Conservation (phyloP, 2,329 filamentous ascomycete genomes). For the Arthrobotrys sinensis region DNA sequence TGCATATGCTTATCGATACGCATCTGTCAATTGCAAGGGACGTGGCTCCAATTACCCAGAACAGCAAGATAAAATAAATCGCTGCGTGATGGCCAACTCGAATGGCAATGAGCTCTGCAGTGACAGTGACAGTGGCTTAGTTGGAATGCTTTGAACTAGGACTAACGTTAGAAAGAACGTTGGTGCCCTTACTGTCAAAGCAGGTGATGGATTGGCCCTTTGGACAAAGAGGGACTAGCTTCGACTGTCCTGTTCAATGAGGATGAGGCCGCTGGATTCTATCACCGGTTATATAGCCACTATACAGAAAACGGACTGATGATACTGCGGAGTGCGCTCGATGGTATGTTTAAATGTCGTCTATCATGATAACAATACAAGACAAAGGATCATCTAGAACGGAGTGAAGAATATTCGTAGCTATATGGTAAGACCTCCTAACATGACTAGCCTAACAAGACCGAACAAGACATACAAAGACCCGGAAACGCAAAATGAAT, state of each 20-base stretch:
- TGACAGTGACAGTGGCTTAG: background rate
- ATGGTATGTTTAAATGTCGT: background rate
- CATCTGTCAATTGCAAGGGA: slow-evolving; percentile 13
- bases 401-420: slow-evolving; percentile 33
- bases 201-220: slow-evolving; percentile 11
- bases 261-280: background rate
- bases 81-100: background rate
- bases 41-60: slow-evolving; percentile 25
- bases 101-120: slow-evolving; percentile 10
- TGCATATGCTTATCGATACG: slow-evolving; percentile 48
- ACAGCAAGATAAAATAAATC: slow-evolving; percentile 19
- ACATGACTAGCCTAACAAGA: slow-evolving; percentile 30
- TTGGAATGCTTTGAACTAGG: slow-evolving; percentile 18
- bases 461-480: slow-evolving; percentile 20
- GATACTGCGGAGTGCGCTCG: background rate
- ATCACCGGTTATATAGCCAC: background rate
- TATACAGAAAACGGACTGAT: background rate
- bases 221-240: slow-evolving; percentile 19
- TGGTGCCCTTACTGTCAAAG: slow-evolving; percentile 3
- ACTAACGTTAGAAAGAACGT: background rate
- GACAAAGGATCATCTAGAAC: background rate
- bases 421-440: slow-evolving; percentile 20
- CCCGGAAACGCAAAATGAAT: slow-evolving; percentile 17
- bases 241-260: background rate
- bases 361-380: slow-evolving; percentile 14